A percentile compares a stretch with the other conserved stretches of the same genome.
These are phyloP conservation scores for Solanum chiquidenum DNA, from an alignment of 257 asterid genomes.

Conservation along the genomic window DNA sequence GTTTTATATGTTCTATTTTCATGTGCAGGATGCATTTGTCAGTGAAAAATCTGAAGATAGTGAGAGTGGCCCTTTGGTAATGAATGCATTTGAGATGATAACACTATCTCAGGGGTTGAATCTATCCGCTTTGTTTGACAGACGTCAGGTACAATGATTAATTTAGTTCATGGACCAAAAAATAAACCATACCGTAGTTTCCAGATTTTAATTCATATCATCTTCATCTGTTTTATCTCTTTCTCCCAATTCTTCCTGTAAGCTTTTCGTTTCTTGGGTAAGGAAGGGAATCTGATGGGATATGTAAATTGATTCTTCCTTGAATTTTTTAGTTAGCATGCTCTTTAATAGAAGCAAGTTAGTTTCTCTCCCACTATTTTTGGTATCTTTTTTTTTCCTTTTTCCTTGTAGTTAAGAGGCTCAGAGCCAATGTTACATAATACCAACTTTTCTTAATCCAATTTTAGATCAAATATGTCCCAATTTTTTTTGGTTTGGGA, in stretches of 20 bases:
- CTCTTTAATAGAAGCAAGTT: background rate
- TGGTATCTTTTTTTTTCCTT: background rate
- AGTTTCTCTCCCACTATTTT: background rate
- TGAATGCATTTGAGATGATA: constrained; percentile 99
- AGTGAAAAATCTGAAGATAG: constrained; percentile 45
- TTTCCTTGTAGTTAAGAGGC: background rate
- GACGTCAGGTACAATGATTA: constrained; percentile 58
- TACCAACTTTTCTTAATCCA: background rate
- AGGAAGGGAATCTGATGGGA: background rate
- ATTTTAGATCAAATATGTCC: background rate
- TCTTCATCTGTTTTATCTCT: background rate
- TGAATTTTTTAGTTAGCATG: background rate
- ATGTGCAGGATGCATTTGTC: constrained; percentile 69
- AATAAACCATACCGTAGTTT: background rate
- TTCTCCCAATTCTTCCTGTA: background rate
- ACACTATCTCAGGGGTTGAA: constrained; percentile 95
- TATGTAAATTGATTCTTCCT: background rate
- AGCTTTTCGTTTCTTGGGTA: background rate
- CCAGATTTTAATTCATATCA: background rate
- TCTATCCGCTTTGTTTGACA: constrained; percentile 86
- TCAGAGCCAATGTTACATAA: background rate
- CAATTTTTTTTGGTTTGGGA: background rate
- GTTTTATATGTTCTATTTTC: background rate
- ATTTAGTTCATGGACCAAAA: background rate
- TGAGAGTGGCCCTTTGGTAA: constrained; percentile 59